Base-by-base conservation (phyloP, 73 alveolate species). In the Diophrys appendiculata region DNA sequence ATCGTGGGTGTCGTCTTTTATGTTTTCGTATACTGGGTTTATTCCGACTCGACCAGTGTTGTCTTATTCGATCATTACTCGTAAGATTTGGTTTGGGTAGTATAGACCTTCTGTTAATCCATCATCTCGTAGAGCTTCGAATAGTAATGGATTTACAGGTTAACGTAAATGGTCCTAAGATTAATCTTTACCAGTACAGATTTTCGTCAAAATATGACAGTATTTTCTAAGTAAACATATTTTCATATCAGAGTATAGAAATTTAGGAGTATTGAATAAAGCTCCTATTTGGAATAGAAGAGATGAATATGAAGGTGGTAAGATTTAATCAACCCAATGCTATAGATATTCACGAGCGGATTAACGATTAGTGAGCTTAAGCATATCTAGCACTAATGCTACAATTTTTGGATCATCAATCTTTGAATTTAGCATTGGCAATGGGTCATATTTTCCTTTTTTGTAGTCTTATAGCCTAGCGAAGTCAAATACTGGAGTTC, bases 401-500 rank as follows among this genome's bases (percentile, higher is more conserved):
- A 56, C 90, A 22, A 93, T 82, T 0, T 78, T 60, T 0, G 28
- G 73, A 75, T 95, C 98, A 53, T 70, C 67, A 25, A 93, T 93
- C 64, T 74, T 84, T 1, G 73, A 72, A 33, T 8, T 0, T 0
- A 95, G 93, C 34, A 68, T 72, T 2, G 56, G 74, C 54, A 69
- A 67, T 31, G 92, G 89, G 75, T 87, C 83, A 30, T 76, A 82
- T 67, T 33, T 33, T 30, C 78, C 89, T 54, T 84, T 91, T 76
- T 90, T 88, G 78, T 85, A 95, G 73, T 83, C 78, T 72, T 81
- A 72, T 14, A 95, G 92, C 65, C 79, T 72, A 55, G 90, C 85
- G 54, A 88, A 82, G 35, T 95, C 92, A 67, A 95, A 95, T 35
- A 95, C 79, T 14, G 91, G 83, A 52, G 84, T 82, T 56, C 97